phyloP scores from a whole-genome alignment of 2,329 filamentous ascomycete species.

The Plectosphaerella plurivora region DNA sequence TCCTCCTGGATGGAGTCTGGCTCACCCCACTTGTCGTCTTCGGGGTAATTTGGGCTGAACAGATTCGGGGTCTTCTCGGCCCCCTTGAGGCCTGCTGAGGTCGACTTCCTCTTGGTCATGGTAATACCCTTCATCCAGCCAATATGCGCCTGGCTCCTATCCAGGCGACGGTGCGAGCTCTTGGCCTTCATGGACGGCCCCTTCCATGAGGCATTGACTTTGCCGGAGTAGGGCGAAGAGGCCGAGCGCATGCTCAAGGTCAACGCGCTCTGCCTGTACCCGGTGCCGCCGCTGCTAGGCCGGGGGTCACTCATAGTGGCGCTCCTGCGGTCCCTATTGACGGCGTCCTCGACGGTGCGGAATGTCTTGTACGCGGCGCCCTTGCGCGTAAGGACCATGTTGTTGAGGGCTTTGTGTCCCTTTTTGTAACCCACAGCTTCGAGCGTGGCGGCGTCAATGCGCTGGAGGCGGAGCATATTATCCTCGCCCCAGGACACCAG shows the following conservation, averaged over 20 bases:
- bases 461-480: slow-evolving; percentile 74
- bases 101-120: slow-evolving; percentile 52
- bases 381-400: slow-evolving; percentile 71
- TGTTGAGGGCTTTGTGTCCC: slow-evolving; percentile 59
- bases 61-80: slow-evolving; percentile 44
- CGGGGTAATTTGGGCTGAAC: slow-evolving; percentile 46
- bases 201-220: slow-evolving; percentile 41
- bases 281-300: slow-evolving; percentile 36
- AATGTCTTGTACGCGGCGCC: slow-evolving; percentile 85
- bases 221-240: slow-evolving; percentile 29
- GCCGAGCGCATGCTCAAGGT: slow-evolving; percentile 39
- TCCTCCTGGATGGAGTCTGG: slow-evolving; percentile 62
- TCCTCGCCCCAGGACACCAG: slow-evolving; percentile 91
- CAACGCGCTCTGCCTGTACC: slow-evolving; percentile 37
- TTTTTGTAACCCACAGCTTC: slow-evolving; percentile 69
- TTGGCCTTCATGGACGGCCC: slow-evolving; percentile 57
- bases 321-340: slow-evolving; percentile 52
- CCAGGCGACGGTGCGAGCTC: slow-evolving; percentile 32
- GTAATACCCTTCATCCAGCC: slow-evolving; percentile 68
- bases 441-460: slow-evolving; percentile 60
- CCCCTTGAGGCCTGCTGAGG: slow-evolving; percentile 34
- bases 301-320: slow-evolving; percentile 60
- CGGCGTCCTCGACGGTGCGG: slow-evolving; percentile 61
- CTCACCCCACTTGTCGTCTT: slow-evolving; percentile 54
- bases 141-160: slow-evolving; percentile 53